phyloP scores from a whole-genome alignment of 139 green algal genomes.

The Parachlorella kessleri region DNA sequence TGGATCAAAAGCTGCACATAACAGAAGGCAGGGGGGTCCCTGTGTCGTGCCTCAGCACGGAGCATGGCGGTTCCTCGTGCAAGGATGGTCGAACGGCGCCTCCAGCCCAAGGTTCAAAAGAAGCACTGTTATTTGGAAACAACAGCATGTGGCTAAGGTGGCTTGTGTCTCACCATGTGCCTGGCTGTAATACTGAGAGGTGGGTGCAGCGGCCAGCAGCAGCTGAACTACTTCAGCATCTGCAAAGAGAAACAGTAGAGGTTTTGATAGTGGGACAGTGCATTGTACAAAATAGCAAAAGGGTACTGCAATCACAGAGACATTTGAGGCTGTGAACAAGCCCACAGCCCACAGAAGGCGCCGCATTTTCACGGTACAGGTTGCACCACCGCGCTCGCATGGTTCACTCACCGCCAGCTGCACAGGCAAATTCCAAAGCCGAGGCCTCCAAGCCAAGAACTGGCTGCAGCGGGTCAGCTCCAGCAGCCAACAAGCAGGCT shows the following conservation, averaged over 20 bases:
- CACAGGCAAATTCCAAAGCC: conserved; percentile 4
- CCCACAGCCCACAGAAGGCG: neutral
- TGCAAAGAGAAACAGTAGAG: neutral
- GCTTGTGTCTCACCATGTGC: neutral
- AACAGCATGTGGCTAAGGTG: neutral
- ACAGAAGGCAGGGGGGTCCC: neutral
- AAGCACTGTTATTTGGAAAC: no score
- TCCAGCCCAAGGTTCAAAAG: neutral
- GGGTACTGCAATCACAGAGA: neutral
- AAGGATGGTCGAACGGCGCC: neutral
- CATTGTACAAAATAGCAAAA: neutral
- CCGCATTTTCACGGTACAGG: neutral
- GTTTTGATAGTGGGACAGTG: no score
- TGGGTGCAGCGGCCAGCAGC: neutral
- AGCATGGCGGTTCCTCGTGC: neutral
- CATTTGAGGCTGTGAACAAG: neutral
- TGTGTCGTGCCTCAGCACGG: no score
- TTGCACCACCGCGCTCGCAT: neutral
- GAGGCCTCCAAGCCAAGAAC: neutral
- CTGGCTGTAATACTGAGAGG: neutral
- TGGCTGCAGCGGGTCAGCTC: conserved; percentile 3
- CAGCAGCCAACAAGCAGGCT: neutral
- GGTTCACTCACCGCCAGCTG: conserved; percentile 6
- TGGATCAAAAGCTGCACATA: neutral
- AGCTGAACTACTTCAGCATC: neutral